phyloP scores from a whole-genome alignment of 768 basidiomycete species.

The Cubamyces lactineus region DNA sequence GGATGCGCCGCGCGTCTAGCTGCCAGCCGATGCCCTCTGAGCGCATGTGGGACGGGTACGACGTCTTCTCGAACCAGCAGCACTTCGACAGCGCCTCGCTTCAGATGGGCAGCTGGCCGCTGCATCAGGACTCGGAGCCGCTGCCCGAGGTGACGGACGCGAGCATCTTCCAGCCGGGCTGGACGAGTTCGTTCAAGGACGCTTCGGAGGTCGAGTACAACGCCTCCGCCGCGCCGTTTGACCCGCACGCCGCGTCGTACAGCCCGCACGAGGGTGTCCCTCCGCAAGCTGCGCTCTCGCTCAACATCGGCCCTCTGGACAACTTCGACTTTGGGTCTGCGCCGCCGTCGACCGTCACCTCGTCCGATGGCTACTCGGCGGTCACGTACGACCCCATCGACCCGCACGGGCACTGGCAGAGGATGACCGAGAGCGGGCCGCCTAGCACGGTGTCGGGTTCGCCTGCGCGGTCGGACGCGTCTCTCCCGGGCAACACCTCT shows the following conservation, averaged over 20 bases:
- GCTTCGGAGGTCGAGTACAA: neutral
- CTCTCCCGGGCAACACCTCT: slow-evolving; percentile 5
- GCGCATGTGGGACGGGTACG: slow-evolving; percentile 38
- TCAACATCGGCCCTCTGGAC: slow-evolving; percentile 25
- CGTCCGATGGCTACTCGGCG: slow-evolving; percentile 14
- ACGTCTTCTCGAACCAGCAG: slow-evolving; percentile 14
- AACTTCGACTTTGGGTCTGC: slow-evolving; percentile 18
- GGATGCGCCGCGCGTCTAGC: slow-evolving; percentile 54
- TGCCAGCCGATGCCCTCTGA: slow-evolving; percentile 43
- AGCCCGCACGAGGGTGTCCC: slow-evolving; percentile 8
- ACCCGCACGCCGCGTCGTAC: slow-evolving; percentile 10
- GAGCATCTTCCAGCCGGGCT: slow-evolving; percentile 28
- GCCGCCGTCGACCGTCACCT: slow-evolving; percentile 8
- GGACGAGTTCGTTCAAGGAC: slow-evolving; percentile 25
- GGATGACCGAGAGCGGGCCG: slow-evolving; percentile 19
- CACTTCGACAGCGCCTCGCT: slow-evolving; percentile 4
- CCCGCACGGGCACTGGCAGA: slow-evolving; percentile 20
- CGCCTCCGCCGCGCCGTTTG: neutral
- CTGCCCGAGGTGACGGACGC: slow-evolving; percentile 45
- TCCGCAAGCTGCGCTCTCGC: slow-evolving; percentile 12
- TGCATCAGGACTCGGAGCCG: slow-evolving; percentile 50
- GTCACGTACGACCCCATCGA: slow-evolving; percentile 14
- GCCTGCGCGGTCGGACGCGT: slow-evolving; percentile 21
- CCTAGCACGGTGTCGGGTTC: slow-evolving; percentile 23
- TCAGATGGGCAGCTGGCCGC: slow-evolving; percentile 23